Base-by-base conservation (phyloP, 441 rosid genomes). In the Gossypium davidsonii region DNA sequence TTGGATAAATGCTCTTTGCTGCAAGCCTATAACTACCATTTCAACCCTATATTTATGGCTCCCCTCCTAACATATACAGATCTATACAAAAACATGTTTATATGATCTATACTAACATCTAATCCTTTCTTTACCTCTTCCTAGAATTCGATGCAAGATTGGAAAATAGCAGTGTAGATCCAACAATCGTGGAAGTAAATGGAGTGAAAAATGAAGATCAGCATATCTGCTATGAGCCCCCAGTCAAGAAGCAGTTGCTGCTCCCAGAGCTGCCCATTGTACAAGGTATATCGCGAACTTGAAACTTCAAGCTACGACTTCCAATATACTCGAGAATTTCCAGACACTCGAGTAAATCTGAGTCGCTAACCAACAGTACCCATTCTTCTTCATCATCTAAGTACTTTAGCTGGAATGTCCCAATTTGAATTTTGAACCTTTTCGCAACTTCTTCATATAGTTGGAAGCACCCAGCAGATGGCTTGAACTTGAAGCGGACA, bases 331-430 rank as follows among this genome's bases (percentile, higher is more conserved):
- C 89, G 74, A 91, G 42, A 79, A 91, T 85, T 80, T 91, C 95
- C 15, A 91, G 66, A 58, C 98, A 94, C 81, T 91, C 97, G 57
- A 85, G 88, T 67, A 90, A 83, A 81, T 94, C 98, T 0, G 87
- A 86, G 76, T 91, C 92, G 39, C 77, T 86, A 17, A 85, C 84
- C 53, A 91, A 71, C 87, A 91, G 72, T 73, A 91, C 93, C 98
- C 97, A 94, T 76, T 94, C 97, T 23, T 89, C 91, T 73, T 94
- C 97, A 15, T 90, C 97, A 10, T 91, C 97, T 42, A 94, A 76
- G 69, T 94, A 94, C 82, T 85, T 90, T 76, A 94, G 87, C 81
- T 86, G 91, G 87, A 94, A 94, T 1, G 87, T 74, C 1, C 89
- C 95, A 0, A 78, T 83, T 55, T 83, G 87, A 70, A 94, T 72